Evolutionary conservation across 352 stramenopile species (phyloP).

Genomic region (Globisporangium recalcitrans): DNA sequence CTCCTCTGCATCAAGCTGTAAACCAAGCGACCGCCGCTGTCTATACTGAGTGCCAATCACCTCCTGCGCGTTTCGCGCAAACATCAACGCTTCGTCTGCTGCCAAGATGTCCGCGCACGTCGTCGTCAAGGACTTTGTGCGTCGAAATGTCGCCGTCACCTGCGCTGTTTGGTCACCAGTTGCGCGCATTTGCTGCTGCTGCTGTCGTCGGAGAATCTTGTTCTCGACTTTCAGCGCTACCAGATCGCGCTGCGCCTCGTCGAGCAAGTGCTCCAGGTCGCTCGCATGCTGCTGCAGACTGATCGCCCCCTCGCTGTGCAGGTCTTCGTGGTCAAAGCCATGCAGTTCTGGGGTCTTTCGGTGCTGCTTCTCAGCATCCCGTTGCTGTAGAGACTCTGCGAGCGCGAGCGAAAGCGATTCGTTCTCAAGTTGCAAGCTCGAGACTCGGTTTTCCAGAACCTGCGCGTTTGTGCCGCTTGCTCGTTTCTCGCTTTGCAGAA

Average conservation of each 20-base stretch:
- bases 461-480: conserved; percentile 6
- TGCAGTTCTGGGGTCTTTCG: background rate
- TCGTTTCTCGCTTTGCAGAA: conserved; percentile 9
- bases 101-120: conserved; percentile 15
- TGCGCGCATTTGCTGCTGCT: conserved; percentile 2
- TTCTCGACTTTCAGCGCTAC: conserved; percentile 35
- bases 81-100: background rate
- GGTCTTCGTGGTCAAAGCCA: background rate
- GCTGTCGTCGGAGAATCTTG: conserved; percentile 22
- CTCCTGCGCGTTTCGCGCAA: background rate
- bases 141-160: background rate
- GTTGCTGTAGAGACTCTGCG: background rate
- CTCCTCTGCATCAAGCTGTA: background rate
- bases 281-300: conserved; percentile 14
- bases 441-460: conserved; percentile 15
- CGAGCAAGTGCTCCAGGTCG: conserved; percentile 22
- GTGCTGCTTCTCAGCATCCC: background rate
- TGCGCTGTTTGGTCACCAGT: background rate
- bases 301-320: background rate
- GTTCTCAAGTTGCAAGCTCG: conserved; percentile 14
- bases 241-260: conserved; percentile 31
- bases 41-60: background rate
- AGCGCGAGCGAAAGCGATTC: conserved; percentile 7
- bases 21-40: background rate
- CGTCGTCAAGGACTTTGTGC: conserved; percentile 7